Evolutionary conservation across 371 early-diverging fungal species (phyloP), one percentile per base, ranked within the genome.

Genomic region (Mortierella sp.): DNA sequence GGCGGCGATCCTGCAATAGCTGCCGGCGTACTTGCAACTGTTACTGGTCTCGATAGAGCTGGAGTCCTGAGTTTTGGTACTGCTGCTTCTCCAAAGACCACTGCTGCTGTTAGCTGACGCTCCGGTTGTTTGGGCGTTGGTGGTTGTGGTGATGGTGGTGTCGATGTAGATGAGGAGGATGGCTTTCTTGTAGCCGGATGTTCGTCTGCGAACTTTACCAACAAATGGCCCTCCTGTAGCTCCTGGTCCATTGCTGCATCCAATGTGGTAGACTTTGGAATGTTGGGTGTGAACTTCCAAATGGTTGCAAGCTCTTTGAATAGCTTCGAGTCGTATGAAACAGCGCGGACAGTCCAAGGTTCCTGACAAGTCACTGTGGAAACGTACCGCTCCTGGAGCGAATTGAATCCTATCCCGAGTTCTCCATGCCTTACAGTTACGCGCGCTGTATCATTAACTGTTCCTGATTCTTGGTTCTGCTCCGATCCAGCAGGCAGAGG

Each of bases 361-460:
- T 86, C 86, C 19, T 88, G 79, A 68, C 92, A 93, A 8, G 91
- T 91, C 13, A 96, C 96, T 38, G 84, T 86, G 15, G 93, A 93
- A 60, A 89, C 89, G 70, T 96, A 96, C n/a, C 84, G 86, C 65
- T 96, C 96, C 67, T 88, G 86, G 52, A 94, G 87, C 4, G 89
- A 83, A 22, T 89, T 85, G 84, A 94, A 96, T 0, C 95, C 95
- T 8, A 96, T 90, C 0, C 88, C 90, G 9, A 96, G 83, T 65
- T 93, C 93, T 7, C 94, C 96, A 11, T 88, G 77, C 87, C 92
- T 86, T 0, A 88, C 67, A 8, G 72, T 83, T n/a, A 61, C 70
- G 21, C 58, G 24, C 33, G 59, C 15, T 19, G 50, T 22, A 6
- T 16, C 57, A 61, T 33, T 55, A 52, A 45, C 21, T 22, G 59